These are phyloP conservation scores for Nematocida sp. DNA, from an alignment of 371 early-diverging fungal species.

Conservation along the genomic window DNA sequence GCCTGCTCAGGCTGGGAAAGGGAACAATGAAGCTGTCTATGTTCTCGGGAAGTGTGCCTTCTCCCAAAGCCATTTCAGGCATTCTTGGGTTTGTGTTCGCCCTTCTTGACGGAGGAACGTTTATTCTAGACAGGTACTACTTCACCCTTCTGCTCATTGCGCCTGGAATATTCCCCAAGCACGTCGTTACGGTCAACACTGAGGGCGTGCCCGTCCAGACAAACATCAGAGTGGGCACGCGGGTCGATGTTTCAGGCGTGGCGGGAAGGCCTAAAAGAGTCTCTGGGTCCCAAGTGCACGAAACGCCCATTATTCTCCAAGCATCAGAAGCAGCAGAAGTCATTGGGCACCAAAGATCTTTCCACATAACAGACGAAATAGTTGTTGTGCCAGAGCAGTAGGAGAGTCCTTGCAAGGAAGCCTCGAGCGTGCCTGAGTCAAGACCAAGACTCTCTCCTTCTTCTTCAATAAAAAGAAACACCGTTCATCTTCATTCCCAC, in stretches of 20 bases:
- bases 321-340: conserved; percentile 90
- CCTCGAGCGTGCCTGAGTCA: too few relatives aligned
- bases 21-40: conserved; percentile 61
- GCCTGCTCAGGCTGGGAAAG: conserved; percentile 95
- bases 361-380: neutral
- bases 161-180: conserved; percentile 86
- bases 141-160: conserved; percentile 82
- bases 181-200: conserved; percentile 78
- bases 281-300: conserved; percentile 92
- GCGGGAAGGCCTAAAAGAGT: conserved; percentile 94
- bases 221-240: conserved; percentile 86
- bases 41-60: conserved; percentile 44
- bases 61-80: conserved; percentile 51
- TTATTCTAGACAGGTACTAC: conserved; percentile 68
- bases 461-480: too few relatives aligned
- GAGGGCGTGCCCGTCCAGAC: conserved; percentile 70
- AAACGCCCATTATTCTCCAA: conserved; percentile 87
- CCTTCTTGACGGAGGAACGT: conserved; percentile 50
- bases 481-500: neutral
- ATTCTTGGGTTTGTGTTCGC: conserved; percentile 58
- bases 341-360: neutral
- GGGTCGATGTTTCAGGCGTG: conserved; percentile 92
- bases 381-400: conserved; percentile 23
- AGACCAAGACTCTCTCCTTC: too few relatives aligned
- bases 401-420: too few relatives aligned